A percentile compares a stretch with the other conserved stretches of the same genome.
These are phyloP conservation scores for Neurospora sp. DNA, from an alignment of 495 filamentous ascomycete species.

Conservation along the genomic window DNA sequence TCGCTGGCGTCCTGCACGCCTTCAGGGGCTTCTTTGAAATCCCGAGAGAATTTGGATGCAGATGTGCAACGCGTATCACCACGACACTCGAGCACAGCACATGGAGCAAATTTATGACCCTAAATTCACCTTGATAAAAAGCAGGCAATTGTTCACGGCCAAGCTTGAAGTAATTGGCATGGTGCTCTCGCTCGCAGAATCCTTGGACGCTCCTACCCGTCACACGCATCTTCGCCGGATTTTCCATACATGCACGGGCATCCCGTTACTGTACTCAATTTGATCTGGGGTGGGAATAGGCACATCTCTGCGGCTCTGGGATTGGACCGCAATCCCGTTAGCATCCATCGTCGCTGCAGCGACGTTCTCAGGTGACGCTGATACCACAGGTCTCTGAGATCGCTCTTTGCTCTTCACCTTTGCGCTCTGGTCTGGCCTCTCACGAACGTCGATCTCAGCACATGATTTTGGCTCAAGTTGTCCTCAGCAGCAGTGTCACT, in stretches of 20 bases:
- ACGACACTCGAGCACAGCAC: neutral
- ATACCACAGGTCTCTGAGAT: neutral
- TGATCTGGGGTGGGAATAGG: neutral
- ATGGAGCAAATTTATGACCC: neutral
- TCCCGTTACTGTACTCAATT: neutral
- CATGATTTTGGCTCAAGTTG: neutral
- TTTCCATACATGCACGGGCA: neutral
- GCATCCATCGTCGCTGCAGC: neutral
- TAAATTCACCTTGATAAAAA: neutral
- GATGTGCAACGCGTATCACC: neutral
- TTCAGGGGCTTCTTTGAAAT: neutral
- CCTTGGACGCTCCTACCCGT: neutral
- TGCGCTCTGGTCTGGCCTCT: neutral
- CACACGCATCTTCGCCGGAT: neutral
- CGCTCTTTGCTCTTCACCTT: neutral
- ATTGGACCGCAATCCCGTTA: neutral
- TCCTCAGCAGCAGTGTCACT: neutral
- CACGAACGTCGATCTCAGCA: neutral
- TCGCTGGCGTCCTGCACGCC: conserved; percentile 13
- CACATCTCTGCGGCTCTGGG: neutral
- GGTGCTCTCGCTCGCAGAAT: neutral
- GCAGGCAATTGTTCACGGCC: neutral
- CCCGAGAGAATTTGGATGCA: conserved; percentile 1
- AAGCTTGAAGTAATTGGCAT: neutral
- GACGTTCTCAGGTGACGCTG: neutral